phyloP scores from a whole-genome alignment of 257 asterid species.

The Penstemon davidsonii region DNA sequence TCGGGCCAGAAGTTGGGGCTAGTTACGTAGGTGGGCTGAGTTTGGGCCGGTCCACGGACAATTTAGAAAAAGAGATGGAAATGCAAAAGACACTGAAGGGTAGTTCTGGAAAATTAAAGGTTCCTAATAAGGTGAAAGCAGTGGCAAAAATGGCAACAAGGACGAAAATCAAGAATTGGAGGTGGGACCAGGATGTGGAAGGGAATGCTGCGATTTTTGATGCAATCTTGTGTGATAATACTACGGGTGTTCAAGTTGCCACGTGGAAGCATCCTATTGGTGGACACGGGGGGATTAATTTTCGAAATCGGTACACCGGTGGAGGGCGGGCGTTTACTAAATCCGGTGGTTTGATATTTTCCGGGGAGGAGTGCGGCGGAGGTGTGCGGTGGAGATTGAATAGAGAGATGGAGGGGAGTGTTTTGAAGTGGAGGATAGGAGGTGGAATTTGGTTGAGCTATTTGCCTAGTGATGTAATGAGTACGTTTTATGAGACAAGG shows the following conservation, averaged over 20 bases:
- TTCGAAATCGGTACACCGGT: constrained; percentile 51
- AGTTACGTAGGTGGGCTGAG: constrained; percentile 73
- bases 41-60: constrained; percentile 71
- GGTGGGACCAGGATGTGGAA: constrained; percentile 90
- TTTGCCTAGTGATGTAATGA: constrained; percentile 55
- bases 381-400: constrained; percentile 68
- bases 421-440: constrained; percentile 85
- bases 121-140: constrained; percentile 48
- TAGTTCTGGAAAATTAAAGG: constrained; percentile 42
- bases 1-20: constrained; percentile 87
- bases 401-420: constrained; percentile 91
- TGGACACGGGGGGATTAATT: constrained; percentile 31
- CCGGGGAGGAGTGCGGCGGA: constrained; percentile 63
- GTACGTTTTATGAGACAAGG: constrained; percentile 65
- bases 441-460: constrained; percentile 78
- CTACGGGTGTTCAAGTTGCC: constrained; percentile 63
- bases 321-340: constrained; percentile 59
- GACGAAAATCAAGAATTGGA: constrained; percentile 71
- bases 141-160: constrained; percentile 51
- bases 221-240: constrained; percentile 56
- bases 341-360: constrained; percentile 67
- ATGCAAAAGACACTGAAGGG: constrained; percentile 65
- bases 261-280: constrained; percentile 55
- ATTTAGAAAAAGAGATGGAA: constrained; percentile 60
- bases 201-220: constrained; percentile 73